Evolutionary conservation across 495 filamentous ascomycete species (phyloP).

Genomic region (Penicillium soppii): DNA sequence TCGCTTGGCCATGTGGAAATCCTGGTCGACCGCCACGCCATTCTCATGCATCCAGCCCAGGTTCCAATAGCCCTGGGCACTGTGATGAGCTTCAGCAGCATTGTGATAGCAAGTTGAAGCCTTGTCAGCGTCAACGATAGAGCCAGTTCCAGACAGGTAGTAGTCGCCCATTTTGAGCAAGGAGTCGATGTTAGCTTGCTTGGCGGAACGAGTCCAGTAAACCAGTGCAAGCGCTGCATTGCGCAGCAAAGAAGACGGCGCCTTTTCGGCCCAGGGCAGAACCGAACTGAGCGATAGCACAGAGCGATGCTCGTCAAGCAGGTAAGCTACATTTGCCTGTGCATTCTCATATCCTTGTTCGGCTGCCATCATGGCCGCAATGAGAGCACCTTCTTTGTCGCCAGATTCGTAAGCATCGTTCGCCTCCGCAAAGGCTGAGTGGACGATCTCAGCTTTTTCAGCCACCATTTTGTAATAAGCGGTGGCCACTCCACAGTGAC

Average conservation of each 20-base stretch:
- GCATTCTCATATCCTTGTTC: conserved; percentile 94
- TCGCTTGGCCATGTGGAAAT: conserved; percentile 95
- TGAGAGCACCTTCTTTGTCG: conserved; percentile 81
- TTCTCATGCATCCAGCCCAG: conserved; percentile 99
- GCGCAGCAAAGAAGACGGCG: conserved; percentile 52
- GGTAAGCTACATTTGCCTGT: conserved; percentile 90
- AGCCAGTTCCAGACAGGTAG: conserved; percentile 79
- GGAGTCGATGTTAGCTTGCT: conserved; percentile 90
- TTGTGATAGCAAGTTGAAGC: conserved; percentile 90
- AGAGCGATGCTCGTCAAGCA: conserved; percentile 80
- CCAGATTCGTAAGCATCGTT: conserved; percentile 81
- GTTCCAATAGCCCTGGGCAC: conserved; percentile 95
- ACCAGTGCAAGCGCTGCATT: conserved; percentile 81
- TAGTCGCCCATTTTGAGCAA: conserved; percentile 99
- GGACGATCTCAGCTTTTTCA: conserved; percentile 81
- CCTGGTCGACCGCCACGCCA: conserved; percentile 86
- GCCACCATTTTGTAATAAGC: conserved; percentile 94
- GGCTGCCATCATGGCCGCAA: conserved; percentile 86
- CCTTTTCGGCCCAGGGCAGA: conserved; percentile 39
- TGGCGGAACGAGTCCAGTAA: conserved; percentile 94
- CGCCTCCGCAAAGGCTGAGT: conserved; percentile 82
- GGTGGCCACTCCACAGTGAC: conserved; percentile 76
- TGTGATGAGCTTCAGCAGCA: conserved; percentile 85
- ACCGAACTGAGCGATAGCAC: conserved; percentile 51
- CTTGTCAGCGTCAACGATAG: conserved; percentile 71